Evolutionary conservation across 495 filamentous ascomycete genomes (phyloP).

Genomic region (Aspergillus cavernicola): DNA sequence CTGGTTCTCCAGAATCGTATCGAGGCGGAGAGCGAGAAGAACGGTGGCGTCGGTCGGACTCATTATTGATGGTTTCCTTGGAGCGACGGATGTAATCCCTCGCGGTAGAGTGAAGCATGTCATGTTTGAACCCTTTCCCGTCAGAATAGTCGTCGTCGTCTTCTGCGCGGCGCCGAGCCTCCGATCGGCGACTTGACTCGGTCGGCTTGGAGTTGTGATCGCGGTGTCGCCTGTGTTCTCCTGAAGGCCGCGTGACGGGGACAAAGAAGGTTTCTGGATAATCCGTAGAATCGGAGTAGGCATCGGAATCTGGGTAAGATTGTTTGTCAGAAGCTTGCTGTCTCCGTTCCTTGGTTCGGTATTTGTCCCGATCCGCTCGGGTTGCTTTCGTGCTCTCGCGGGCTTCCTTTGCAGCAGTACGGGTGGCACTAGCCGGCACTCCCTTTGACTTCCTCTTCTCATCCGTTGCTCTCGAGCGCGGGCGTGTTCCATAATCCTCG

Average conservation of each 20-base stretch:
- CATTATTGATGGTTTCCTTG: conserved; percentile 20
- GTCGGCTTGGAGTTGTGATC: conserved; percentile 12
- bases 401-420: conserved; percentile 26
- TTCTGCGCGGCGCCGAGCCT: conserved; percentile 20
- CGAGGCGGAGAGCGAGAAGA: conserved; percentile 32
- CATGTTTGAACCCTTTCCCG: conserved; percentile 25
- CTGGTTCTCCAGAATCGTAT: conserved; percentile 37
- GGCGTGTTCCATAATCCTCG: conserved; percentile 37
- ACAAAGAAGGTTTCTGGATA: conserved; percentile 25
- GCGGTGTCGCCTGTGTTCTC: conserved; percentile 8
- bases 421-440: conserved; percentile 22
- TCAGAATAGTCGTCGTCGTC: conserved; percentile 29
- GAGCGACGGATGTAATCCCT: conserved; percentile 39
- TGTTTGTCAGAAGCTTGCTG: conserved; percentile 45
- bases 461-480: conserved; percentile 29
- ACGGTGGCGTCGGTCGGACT: conserved; percentile 24
- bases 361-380: conserved; percentile 38
- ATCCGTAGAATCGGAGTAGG: conserved; percentile 27
- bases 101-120: conserved; percentile 22
- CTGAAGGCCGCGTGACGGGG: conserved; percentile 20
- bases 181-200: conserved; percentile 20
- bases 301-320: conserved; percentile 31
- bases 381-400: conserved; percentile 31
- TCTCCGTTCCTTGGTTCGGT: conserved; percentile 49
- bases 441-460: conserved; percentile 38